Evolutionary conservation across 2,329 filamentous ascomycete genomes (phyloP).

Genomic region (Neonectria ditissima): DNA sequence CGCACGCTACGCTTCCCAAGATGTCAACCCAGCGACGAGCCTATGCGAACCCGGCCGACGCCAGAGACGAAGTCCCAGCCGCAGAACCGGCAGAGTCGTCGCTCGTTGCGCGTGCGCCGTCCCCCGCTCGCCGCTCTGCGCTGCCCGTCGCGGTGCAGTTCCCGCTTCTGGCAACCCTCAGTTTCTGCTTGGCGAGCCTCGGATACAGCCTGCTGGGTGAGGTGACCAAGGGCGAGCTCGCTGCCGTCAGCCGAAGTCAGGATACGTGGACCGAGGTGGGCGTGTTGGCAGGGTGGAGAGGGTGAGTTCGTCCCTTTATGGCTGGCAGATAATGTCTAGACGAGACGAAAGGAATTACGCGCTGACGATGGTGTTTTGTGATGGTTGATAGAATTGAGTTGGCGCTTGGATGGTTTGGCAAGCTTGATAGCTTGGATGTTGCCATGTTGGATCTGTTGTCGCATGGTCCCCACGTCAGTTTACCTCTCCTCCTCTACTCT

Average conservation of each 20-base stretch:
- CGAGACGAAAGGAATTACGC: not conserved
- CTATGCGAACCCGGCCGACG: conserved; percentile 31
- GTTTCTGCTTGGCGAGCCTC: conserved; percentile 71
- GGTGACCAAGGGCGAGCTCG: conserved; percentile 74
- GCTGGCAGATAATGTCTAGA: conserved; percentile 1
- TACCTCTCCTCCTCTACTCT: conserved; percentile 18
- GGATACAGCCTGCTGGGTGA: conserved; percentile 73
- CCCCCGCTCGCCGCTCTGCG: conserved; percentile 41
- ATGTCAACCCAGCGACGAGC: conserved; percentile 43
- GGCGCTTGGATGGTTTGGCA: conserved; percentile 77
- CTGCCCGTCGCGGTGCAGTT: conserved; percentile 62
- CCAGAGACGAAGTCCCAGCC: conserved; percentile 32
- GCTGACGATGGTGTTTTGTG: conserved; percentile 14
- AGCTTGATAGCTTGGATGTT: conserved; percentile 80
- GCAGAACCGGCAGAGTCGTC: conserved; percentile 22
- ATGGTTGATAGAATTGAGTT: conserved; percentile 71
- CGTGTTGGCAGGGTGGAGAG: conserved; percentile 64
- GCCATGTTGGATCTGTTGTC: conserved; percentile 75
- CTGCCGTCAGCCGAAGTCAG: conserved; percentile 72
- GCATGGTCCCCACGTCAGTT: conserved; percentile 76
- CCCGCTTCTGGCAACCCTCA: conserved; percentile 64
- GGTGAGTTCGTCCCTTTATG: conserved; percentile 58
- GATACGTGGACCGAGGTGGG: conserved; percentile 72
- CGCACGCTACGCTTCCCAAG: not conserved
- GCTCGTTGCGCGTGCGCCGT: conserved; percentile 3